Conservation (phyloP, 163 green algal species). For the Smithsoniella earleae region DNA sequence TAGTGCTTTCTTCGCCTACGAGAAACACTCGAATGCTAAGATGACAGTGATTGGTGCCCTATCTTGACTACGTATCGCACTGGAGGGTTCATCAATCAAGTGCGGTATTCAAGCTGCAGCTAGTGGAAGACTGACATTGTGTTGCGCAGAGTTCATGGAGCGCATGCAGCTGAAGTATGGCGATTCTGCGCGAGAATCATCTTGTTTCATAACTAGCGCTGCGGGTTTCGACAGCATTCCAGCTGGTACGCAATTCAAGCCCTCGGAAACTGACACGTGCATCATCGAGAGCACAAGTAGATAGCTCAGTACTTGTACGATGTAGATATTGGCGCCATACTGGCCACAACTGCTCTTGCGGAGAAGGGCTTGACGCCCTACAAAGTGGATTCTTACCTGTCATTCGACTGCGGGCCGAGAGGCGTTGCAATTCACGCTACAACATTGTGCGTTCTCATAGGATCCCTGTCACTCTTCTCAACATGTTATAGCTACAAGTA, state of each 20-base stretch:
- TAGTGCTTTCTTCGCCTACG: too few species aligned
- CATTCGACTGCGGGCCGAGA: conserved; percentile 18
- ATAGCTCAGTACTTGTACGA: too few species aligned
- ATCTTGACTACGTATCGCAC: too few species aligned
- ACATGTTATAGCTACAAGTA: too few species aligned
- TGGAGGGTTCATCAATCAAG: too few species aligned
- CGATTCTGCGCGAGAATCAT: conserved; percentile 36
- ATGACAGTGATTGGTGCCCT: too few species aligned
- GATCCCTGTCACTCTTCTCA: too few species aligned
- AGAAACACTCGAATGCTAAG: conserved; percentile 18
- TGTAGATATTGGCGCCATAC: conserved; percentile 43
- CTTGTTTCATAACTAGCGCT: conserved; percentile 51
- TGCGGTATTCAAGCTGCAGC: neutral
- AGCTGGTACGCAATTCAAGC: too few species aligned
- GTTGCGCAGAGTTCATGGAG: conserved; percentile 77
- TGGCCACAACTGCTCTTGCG: conserved; percentile 10
- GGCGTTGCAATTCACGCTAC: conserved; percentile 41
- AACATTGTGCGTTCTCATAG: conserved; percentile 37
- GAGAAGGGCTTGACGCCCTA: conserved; percentile 5
- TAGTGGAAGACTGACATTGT: too few species aligned
- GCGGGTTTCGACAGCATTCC: conserved; percentile 65
- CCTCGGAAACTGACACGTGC: too few species aligned
- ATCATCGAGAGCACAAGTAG: too few species aligned
- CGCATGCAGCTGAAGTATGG: conserved; percentile 49
- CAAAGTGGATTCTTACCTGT: conserved; percentile 40